Evolutionary conservation across 1,139 yeast genomes (phyloP).

Genomic region (Lodderomyces margitis): DNA sequence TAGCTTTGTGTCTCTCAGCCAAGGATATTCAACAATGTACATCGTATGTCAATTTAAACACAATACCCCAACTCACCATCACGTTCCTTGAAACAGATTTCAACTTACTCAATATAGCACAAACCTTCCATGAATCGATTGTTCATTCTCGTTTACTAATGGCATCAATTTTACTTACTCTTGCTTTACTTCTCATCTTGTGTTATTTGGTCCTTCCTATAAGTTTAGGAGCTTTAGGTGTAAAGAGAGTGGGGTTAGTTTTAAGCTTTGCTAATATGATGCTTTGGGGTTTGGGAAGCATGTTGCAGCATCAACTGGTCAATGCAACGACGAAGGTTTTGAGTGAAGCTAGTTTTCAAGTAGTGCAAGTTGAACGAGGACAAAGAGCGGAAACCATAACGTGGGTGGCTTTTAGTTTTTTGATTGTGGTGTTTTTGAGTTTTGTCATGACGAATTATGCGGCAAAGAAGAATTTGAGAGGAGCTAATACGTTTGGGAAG

Average conservation of each 20-base stretch:
- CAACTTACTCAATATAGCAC: conserved; percentile 42
- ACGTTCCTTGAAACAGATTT: conserved; percentile 20
- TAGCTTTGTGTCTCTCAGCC: conserved; percentile 46
- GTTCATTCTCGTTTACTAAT: conserved; percentile 57
- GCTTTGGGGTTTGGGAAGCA: conserved; percentile 68
- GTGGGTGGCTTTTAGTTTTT: conserved; percentile 59
- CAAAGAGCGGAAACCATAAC: conserved; percentile 56
- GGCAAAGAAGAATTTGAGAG: background rate
- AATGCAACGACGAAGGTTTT: conserved; percentile 44
- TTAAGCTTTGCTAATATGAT: conserved; percentile 40
- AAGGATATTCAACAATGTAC: conserved; percentile 30
- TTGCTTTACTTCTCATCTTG: conserved; percentile 39
- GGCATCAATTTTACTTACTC: conserved; percentile 44
- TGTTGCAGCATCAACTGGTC: conserved; percentile 65
- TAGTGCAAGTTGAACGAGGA: conserved; percentile 48
- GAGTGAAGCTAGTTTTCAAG: conserved; percentile 50
- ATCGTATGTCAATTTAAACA: conserved; percentile 23
- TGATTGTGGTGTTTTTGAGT: conserved; percentile 24
- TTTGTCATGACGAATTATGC: conserved; percentile 13
- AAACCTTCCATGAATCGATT: conserved; percentile 37
- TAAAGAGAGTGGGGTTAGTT: conserved; percentile 32
- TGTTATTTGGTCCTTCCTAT: conserved; percentile 48
- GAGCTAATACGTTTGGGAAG: background rate
- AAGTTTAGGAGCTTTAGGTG: conserved; percentile 41
- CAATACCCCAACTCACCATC: conserved; percentile 16